Evolutionary conservation across 2,329 filamentous ascomycete species (phyloP).

Genomic region (Aurifilum marmelostoma): DNA sequence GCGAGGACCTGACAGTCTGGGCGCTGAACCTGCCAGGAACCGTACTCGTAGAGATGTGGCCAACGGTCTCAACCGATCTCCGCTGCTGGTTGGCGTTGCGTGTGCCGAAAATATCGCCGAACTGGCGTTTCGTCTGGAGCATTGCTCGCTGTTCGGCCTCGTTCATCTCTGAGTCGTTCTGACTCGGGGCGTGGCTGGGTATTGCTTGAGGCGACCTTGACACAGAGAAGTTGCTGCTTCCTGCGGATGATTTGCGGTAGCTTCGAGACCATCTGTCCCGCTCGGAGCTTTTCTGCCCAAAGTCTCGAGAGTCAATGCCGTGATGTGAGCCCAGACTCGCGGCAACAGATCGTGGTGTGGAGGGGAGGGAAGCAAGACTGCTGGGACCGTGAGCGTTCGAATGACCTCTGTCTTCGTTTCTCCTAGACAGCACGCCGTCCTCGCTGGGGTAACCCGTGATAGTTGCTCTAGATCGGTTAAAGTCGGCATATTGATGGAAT

Average conservation of each 20-base stretch:
- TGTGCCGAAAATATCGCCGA: not conserved
- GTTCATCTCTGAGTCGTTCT: not conserved
- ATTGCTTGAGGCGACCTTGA: slow-evolving; percentile 13
- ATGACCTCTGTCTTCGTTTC: slow-evolving; percentile 15
- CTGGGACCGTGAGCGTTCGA: slow-evolving; percentile 23
- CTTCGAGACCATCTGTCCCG: not conserved
- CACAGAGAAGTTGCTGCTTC: slow-evolving; percentile 21
- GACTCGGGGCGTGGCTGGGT: not conserved
- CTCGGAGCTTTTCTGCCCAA: not conserved
- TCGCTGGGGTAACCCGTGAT: not conserved
- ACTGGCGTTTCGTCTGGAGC: not conserved
- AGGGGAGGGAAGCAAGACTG: slow-evolving; percentile 15
- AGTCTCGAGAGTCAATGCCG: slow-evolving; percentile 9
- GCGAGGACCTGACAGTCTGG: slow-evolving; percentile 22
- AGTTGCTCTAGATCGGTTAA: not conserved
- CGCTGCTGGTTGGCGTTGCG: slow-evolving; percentile 6
- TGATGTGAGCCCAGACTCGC: not conserved
- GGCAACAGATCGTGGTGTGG: not conserved
- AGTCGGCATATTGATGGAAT: not conserved
- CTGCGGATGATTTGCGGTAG: slow-evolving; percentile 10
- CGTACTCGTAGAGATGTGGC: not conserved
- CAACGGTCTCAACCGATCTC: slow-evolving; percentile 7
- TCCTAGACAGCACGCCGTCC: slow-evolving; percentile 6
- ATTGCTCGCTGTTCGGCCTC: not conserved
- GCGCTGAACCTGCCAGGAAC: slow-evolving; percentile 15